Conservation (phyloP, 2,329 filamentous ascomycete genomes). For the Talaromyces sp. region DNA sequence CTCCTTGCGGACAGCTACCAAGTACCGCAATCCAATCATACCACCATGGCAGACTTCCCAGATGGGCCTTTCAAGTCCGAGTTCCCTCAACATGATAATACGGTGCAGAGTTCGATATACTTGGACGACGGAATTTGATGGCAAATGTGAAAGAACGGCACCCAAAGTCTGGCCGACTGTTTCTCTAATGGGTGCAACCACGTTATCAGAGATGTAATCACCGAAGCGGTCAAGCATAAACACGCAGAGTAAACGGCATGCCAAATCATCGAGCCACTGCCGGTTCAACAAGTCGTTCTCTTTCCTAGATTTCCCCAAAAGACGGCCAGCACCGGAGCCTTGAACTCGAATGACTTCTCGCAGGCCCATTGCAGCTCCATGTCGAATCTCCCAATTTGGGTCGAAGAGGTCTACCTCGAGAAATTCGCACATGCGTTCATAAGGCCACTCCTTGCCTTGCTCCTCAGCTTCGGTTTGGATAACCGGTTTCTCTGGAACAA, state of each 20-base stretch:
- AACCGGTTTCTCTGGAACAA: slow-evolving; percentile 78
- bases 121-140: slow-evolving; percentile 72
- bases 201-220: slow-evolving; percentile 96
- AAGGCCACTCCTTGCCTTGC: slow-evolving; percentile 86
- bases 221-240: slow-evolving; percentile 97
- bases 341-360: slow-evolving; percentile 91
- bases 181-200: slow-evolving; percentile 92
- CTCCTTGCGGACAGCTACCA: slow-evolving; percentile 93
- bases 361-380: slow-evolving; percentile 92
- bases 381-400: slow-evolving; percentile 88
- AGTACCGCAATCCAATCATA: slow-evolving; percentile 93
- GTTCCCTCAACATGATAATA: slow-evolving; percentile 87
- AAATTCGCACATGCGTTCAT: slow-evolving; percentile 89
- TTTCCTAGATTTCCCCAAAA: slow-evolving; percentile 64
- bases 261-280: slow-evolving; percentile 87
- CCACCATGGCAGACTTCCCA: slow-evolving; percentile 98
- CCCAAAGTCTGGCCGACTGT: slow-evolving; percentile 92
- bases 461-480: slow-evolving; percentile 75
- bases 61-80: slow-evolving; percentile 68
- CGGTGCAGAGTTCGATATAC: slow-evolving; percentile 82
- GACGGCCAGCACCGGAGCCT: slow-evolving; percentile 79
- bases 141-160: slow-evolving; percentile 80
- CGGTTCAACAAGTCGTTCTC: slow-evolving; percentile 81
- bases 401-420: slow-evolving; percentile 93
- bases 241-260: slow-evolving; percentile 91